Conservation (phyloP, 1,139 yeast genomes). For the Taphrina sp. region DNA sequence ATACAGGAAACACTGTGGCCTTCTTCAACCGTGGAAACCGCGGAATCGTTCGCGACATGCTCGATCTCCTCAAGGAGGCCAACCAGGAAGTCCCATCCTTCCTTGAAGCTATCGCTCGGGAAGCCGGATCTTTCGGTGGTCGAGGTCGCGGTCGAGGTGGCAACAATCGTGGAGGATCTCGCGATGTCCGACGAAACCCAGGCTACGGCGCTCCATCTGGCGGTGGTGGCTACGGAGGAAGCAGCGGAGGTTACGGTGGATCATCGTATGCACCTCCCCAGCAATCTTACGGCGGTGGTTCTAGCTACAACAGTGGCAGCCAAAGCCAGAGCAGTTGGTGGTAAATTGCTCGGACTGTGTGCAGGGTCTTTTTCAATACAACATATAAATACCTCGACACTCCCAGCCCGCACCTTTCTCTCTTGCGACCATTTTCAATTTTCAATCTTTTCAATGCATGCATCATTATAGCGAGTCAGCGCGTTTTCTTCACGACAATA, state of each 20-base stretch:
- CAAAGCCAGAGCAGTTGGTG: slow-evolving; percentile 45
- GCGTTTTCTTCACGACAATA: slow-evolving; percentile 19
- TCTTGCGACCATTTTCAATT: too few species aligned
- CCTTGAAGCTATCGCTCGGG: slow-evolving; percentile 77
- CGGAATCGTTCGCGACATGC: slow-evolving; percentile 81
- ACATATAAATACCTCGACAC: too few species aligned
- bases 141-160: slow-evolving; percentile 57
- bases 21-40: slow-evolving; percentile 95
- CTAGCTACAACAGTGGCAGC: slow-evolving; percentile 41
- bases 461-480: slow-evolving; percentile 23
- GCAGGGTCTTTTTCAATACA: too few species aligned
- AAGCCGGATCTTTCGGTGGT: slow-evolving; percentile 62
- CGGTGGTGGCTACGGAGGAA: slow-evolving; percentile 38
- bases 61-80: slow-evolving; percentile 88
- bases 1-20: slow-evolving; percentile 96
- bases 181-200: slow-evolving; percentile 51
- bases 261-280: slow-evolving; percentile 39
- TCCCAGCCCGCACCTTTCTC: too few species aligned
- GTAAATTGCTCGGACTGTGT: too few species aligned
- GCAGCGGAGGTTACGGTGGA: slow-evolving; percentile 40
- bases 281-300: slow-evolving; percentile 43
- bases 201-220: slow-evolving; percentile 41
- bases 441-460: too few species aligned
- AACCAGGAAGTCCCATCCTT: slow-evolving; percentile 96
- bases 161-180: slow-evolving; percentile 46